Evolutionary conservation across 192 early-diverging fungal species (phyloP).

Genomic region (Coemansia erecta): DNA sequence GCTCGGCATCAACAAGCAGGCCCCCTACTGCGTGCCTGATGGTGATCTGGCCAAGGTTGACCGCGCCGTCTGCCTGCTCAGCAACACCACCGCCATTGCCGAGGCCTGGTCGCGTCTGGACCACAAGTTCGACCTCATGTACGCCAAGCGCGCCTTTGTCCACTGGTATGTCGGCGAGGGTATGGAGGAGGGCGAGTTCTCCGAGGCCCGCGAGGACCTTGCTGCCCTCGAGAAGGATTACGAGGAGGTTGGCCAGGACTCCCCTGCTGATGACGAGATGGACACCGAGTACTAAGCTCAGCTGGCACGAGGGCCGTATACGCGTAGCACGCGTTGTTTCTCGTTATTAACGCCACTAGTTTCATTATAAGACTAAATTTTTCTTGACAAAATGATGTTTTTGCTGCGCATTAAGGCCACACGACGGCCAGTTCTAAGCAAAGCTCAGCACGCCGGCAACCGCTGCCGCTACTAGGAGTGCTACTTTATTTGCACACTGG

Average conservation of each 20-base stretch:
- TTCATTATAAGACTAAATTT: neutral
- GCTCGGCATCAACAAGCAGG: constrained; percentile 96
- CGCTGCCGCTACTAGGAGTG: neutral
- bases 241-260: constrained; percentile 99
- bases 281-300: constrained; percentile 61
- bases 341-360: neutral
- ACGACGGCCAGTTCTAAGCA: no score
- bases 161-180: constrained; percentile 99
- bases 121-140: constrained; percentile 99
- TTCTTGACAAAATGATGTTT: neutral
- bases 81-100: constrained; percentile 99
- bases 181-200: constrained; percentile 99
- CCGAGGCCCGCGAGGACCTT: constrained; percentile 99
- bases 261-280: constrained; percentile 78
- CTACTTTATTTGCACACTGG: no score
- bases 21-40: constrained; percentile 86
- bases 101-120: constrained; percentile 99
- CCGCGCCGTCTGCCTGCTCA: constrained; percentile 97
- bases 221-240: constrained; percentile 99
- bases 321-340: neutral
- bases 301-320: neutral
- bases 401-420: no score
- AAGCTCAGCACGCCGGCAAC: neutral
- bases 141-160: constrained; percentile 99
- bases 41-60: constrained; percentile 95